Conservation (phyloP, 192 early-diverging fungal species). For the Coemansia sp. region DNA sequence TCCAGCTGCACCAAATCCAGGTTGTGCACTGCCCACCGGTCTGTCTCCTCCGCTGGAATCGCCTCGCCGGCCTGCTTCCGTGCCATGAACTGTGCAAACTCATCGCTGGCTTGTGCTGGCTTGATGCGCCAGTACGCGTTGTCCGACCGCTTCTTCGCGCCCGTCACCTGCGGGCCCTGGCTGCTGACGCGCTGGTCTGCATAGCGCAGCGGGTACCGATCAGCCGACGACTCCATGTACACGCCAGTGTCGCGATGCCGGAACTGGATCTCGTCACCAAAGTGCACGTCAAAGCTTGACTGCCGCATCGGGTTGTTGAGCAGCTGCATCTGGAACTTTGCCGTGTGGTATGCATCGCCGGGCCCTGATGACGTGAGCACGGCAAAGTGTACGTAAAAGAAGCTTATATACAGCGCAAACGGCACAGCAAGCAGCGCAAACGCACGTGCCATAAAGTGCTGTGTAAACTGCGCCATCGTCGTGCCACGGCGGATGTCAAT, state of each 20-base stretch:
- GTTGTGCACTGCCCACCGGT: constrained; percentile 58
- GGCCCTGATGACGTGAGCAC: constrained; percentile 84
- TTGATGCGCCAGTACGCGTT: constrained; percentile 70
- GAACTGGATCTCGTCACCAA: constrained; percentile 75
- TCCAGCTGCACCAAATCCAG: constrained; percentile 63
- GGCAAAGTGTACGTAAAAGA: constrained; percentile 94
- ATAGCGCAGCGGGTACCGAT: constrained; percentile 85
- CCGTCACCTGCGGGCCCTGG: constrained; percentile 82
- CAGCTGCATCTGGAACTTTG: constrained; percentile 88
- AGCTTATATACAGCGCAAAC: constrained; percentile 75
- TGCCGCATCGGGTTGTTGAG: constrained; percentile 72
- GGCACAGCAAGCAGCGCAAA: constrained; percentile 85
- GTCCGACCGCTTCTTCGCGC: constrained; percentile 60
- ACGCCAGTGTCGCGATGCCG: constrained; percentile 73
- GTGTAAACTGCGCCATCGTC: constrained; percentile 64
- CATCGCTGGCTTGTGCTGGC: constrained; percentile 32
- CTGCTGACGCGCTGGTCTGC: constrained; percentile 87
- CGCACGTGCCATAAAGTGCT: constrained; percentile 89
- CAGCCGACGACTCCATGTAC: constrained; percentile 77
- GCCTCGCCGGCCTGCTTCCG: constrained; percentile 30
- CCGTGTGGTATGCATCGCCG: constrained; percentile 93
- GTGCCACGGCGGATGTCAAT: constrained; percentile 80
- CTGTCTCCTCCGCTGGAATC: constrained; percentile 35
- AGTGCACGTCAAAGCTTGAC: constrained; percentile 71
- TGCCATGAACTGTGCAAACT: constrained; percentile 25